These are phyloP conservation scores for Daedaleopsis sinensis DNA, from an alignment of 768 basidiomycete species.

Conservation along the genomic window DNA sequence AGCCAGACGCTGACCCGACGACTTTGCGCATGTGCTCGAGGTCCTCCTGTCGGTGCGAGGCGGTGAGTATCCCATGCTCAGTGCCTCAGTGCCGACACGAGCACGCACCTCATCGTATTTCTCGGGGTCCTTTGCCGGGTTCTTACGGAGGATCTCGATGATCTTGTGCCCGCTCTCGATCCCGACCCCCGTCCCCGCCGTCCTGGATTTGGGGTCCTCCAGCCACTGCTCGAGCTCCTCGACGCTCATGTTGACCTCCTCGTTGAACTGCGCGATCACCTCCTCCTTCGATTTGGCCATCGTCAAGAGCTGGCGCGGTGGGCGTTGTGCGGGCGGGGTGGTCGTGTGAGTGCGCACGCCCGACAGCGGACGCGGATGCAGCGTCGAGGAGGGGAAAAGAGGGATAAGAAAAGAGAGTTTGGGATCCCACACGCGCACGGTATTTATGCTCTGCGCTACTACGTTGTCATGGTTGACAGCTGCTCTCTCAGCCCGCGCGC, in stretches of 20 bases:
- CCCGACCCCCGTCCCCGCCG: slow-evolving; percentile 37
- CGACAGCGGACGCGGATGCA: too few species aligned
- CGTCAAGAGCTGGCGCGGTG: not conserved
- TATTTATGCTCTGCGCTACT: not conserved
- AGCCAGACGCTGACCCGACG: slow-evolving; percentile 27
- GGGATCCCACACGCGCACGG: not conserved
- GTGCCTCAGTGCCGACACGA: not conserved
- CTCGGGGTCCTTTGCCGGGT: slow-evolving; percentile 32
- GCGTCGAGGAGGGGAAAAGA: too few species aligned
- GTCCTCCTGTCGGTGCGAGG: slow-evolving; percentile 25
- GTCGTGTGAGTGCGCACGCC: too few species aligned
- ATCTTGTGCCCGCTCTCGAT: slow-evolving; percentile 38
- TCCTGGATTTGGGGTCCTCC: slow-evolving; percentile 32
- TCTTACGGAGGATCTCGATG: slow-evolving; percentile 37
- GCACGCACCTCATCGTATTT: slow-evolving; percentile 33
- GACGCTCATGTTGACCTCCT: slow-evolving; percentile 34
- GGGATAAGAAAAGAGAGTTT: not conserved
- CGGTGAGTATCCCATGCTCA: not conserved
- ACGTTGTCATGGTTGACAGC: not conserved
- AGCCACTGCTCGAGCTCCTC: slow-evolving; percentile 39
- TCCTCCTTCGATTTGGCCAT: slow-evolving; percentile 35
- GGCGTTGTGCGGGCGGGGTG: not conserved
- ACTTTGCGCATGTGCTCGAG: slow-evolving; percentile 39
- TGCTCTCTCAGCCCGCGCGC: not conserved
- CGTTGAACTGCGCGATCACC: slow-evolving; percentile 33